Evolutionary conservation across 352 stramenopile species (phyloP), one percentile per base, ranked within the genome.

Genomic region (Globisporangium viniferum): DNA sequence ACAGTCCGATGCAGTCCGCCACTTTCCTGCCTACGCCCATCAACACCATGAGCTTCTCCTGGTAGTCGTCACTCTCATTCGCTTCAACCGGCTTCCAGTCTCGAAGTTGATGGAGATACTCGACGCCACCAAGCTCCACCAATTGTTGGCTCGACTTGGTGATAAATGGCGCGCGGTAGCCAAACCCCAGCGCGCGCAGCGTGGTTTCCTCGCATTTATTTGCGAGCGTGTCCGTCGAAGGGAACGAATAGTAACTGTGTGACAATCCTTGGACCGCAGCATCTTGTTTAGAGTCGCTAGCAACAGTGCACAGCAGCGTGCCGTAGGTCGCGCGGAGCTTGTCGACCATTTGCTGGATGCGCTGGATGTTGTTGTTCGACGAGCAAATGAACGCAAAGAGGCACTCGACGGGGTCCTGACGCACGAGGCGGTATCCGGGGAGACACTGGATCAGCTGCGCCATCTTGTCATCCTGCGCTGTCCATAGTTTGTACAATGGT

Each of bases 341-440:
- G 56, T 91, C 77, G 20, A 99, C 74, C 88, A 99, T 98, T 36
- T 93, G 84, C 44, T 90, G 90, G 72, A 99, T 99, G 35, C 97
- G 79, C 49, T 88, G 73, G 75, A 99, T 99, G 77, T 99, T 99
- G 82, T 99, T 99, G 81, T 99, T 99, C 63, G 89, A 98, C 22
- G 91, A 98, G 77, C 96, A 99, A 55, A 99, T 98, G 81, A 99
- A 99, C 39, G 91, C 97, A 67, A 99, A 93, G 31, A 99, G 81
- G 77, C 96, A 99, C 78, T 99, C 97, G 31, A 97, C 81, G 3
- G 96, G 96, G 72, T 99, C 91, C 73, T 99, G 97, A 10, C 94
- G 76, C 12, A 99, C 60, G 46, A 98, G 89, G 39, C 96, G 78
- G 36, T 98, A 84, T 5, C 96, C 96, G 7, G 86, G 88, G 31